Evolutionary conservation across 192 early-diverging fungal species (phyloP), one percentile per base, ranked within the genome.

Genomic region (Umbelopsis sp.): DNA sequence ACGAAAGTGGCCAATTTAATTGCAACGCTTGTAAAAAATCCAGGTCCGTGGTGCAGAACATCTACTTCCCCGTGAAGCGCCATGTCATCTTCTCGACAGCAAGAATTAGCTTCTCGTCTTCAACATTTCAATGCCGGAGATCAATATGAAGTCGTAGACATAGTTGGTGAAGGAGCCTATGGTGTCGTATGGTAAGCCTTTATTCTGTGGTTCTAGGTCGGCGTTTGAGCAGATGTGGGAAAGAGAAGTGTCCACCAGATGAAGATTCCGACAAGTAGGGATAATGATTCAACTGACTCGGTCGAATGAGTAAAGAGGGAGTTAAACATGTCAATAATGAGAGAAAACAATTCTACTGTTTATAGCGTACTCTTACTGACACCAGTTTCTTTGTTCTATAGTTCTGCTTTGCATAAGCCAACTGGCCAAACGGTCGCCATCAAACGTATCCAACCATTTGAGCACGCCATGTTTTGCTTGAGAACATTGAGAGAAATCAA

Each of bases 81-180:
- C 54, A 72, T 72, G 71, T 29, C 71, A 36, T 43, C 38, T 45
- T 65, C 43, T 72, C 70, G 75, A 54, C 49, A 71, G 62, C 70
- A 77, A 66, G 75, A 77, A 43, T 67, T 78, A 49, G 72, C 59
- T 24, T 52, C 77, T 26, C 65, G 77, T 36, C 77, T 89, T 41
- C 79, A 83, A 66, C 84, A 87, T 62, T 94, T 94, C 80, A 88
- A 92, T 74, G 89, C 88, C 21, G 93, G 93, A 7, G 81, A 88
- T 24, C 90, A 96, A 67, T 98, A 97, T 80, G 87, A 95, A 65
- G 87, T 93, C 69, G 80, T 89, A 45, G 90, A 93, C 71, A 91
- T 95, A 67, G 91, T 97, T 56, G 96, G 96, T 20, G 91, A 93
- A 77, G 96, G 96, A 47, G 96, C 96, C 53, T 97, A 97, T 80